These are phyloP conservation scores for Epichloe aotearoae DNA, from an alignment of 2,329 filamentous ascomycete species.

Conservation along the genomic window DNA sequence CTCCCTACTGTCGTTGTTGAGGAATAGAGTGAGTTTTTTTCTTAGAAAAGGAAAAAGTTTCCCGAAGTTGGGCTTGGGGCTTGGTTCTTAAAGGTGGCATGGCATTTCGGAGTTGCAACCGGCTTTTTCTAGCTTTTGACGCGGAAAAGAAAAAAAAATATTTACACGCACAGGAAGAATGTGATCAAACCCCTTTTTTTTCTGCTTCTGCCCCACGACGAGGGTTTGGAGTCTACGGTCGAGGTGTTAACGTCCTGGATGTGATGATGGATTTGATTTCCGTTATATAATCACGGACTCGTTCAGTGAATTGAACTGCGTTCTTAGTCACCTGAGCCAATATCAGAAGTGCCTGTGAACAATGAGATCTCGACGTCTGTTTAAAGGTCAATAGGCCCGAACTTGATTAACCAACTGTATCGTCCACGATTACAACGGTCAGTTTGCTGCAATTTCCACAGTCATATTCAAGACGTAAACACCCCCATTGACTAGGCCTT, in stretches of 20 bases:
- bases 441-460: background rate
- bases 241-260: constrained; percentile 1
- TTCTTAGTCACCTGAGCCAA: background rate
- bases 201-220: background rate
- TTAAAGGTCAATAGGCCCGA: background rate
- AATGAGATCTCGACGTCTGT: too few species aligned
- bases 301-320: background rate
- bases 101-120: constrained; percentile 34
- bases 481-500: background rate
- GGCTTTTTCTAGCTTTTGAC: constrained; percentile 30
- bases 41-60: constrained; percentile 10
- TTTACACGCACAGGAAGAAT: constrained; percentile 12
- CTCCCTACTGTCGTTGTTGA: constrained; percentile 82
- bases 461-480: background rate
- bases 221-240: background rate
- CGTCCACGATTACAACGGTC: background rate
- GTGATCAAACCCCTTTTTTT: constrained; percentile 20
- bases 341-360: background rate
- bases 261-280: constrained; percentile 5
- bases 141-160: constrained; percentile 22
- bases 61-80: constrained; percentile 27
- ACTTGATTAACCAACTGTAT: background rate
- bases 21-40: constrained; percentile 37
- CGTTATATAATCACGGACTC: background rate
- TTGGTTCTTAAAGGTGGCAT: constrained; percentile 29